A percentile compares a stretch with the other conserved stretches of the same genome.
These are phyloP conservation scores for Myriosclerotinia curreyana DNA, from an alignment of 2,329 filamentous ascomycete species.

Conservation along the genomic window DNA sequence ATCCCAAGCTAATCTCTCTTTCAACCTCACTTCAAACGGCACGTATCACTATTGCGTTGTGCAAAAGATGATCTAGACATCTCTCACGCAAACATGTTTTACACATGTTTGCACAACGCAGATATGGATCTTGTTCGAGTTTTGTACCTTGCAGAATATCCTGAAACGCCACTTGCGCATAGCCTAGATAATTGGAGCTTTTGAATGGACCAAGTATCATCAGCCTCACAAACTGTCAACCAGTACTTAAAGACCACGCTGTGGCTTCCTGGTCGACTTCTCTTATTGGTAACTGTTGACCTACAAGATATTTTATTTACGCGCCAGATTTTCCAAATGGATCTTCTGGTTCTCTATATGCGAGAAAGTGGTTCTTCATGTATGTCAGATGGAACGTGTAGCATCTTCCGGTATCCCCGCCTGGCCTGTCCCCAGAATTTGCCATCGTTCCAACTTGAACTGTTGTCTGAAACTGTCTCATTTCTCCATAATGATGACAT, in stretches of 20 bases:
- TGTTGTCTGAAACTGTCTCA: conserved; percentile 15
- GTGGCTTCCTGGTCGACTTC: background rate
- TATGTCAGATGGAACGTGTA: conserved; percentile 4
- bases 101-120: conserved; percentile 6
- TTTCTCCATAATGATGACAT: background rate
- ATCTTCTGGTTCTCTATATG: background rate
- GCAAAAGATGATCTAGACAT: conserved; percentile 4
- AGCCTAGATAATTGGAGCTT: conserved; percentile 3
- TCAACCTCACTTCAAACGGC: conserved; percentile 11
- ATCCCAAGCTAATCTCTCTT: background rate
- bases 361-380: conserved; percentile 5
- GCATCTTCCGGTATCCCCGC: background rate
- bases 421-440: background rate
- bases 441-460: background rate
- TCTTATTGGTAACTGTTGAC: background rate
- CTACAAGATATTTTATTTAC: background rate
- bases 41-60: conserved; percentile 15
- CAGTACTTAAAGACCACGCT: conserved; percentile 15
- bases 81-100: background rate
- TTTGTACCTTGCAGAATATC: background rate
- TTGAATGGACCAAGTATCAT: conserved; percentile 16
- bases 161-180: conserved; percentile 17
- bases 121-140: conserved; percentile 2
- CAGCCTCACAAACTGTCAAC: conserved; percentile 1
- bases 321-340: background rate